A percentile compares a stretch with the other conserved stretches of the same genome.
Conservation (phyloP, 129 eudicot genomes). For the Chrysanthemum lavandulifolium region DNA sequence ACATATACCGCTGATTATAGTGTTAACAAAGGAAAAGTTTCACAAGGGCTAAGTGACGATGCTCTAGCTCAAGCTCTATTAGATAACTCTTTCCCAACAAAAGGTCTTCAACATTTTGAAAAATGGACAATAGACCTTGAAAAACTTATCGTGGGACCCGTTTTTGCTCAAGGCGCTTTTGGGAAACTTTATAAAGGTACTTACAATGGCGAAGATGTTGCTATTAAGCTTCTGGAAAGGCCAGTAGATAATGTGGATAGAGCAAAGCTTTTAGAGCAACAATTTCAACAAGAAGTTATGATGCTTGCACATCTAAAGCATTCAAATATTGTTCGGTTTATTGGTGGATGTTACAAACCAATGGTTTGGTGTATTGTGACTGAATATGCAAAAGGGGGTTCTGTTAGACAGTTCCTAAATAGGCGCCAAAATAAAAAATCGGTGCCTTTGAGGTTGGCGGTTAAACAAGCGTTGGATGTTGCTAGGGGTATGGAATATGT, state of each 20-base stretch:
- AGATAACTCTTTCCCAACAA: slow-evolving; percentile 45
- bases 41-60: slow-evolving; percentile 56
- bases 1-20: slow-evolving; percentile 50
- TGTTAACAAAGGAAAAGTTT: slow-evolving; percentile 40
- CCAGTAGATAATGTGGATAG: slow-evolving; percentile 63
- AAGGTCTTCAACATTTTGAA: slow-evolving; percentile 58
- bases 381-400: slow-evolving; percentile 90
- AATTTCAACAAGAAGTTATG: slow-evolving; percentile 84
- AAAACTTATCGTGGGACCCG: slow-evolving; percentile 64
- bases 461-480: slow-evolving; percentile 87
- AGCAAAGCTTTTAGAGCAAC: slow-evolving; percentile 82
- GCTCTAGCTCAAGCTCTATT: slow-evolving; percentile 65
- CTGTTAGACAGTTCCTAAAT: slow-evolving; percentile 70
- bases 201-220: slow-evolving; percentile 72
- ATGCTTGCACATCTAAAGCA: slow-evolving; percentile 73
- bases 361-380: slow-evolving; percentile 93
- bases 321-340: slow-evolving; percentile 75
- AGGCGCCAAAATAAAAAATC: slow-evolving; percentile 57
- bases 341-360: slow-evolving; percentile 85
- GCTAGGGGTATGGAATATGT: slow-evolving; percentile 86
- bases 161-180: slow-evolving; percentile 82
- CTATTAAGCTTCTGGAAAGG: slow-evolving; percentile 73
- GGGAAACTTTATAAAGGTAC: slow-evolving; percentile 79
- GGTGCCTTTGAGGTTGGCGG: slow-evolving; percentile 72
- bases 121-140: slow-evolving; percentile 67